Evolutionary conservation across 192 early-diverging fungal genomes (phyloP).

Genomic region (Ambispora gerdemannii): DNA sequence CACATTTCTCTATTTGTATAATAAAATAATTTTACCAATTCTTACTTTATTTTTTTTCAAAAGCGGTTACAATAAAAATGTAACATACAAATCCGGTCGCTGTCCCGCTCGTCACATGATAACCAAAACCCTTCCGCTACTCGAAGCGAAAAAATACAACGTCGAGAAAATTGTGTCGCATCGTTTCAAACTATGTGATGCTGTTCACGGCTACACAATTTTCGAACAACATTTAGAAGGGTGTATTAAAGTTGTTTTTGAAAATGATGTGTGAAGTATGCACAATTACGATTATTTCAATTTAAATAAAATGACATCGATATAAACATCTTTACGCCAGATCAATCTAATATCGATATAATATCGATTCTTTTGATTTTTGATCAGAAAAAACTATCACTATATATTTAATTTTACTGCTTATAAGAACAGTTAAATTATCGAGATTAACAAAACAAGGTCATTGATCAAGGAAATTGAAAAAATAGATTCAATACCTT

Average conservation of each 20-base stretch:
- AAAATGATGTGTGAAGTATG: no score
- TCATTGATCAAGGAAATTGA: no score
- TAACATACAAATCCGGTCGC: constrained; percentile 50
- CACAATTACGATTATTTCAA: no score
- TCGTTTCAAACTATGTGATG: constrained; percentile 39
- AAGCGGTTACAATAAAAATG: constrained; percentile 53
- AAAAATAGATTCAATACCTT: no score
- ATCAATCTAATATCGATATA: no score
- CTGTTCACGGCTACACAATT: constrained; percentile 45
- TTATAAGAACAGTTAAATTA: no score
- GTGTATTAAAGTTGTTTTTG: constrained; percentile 44
- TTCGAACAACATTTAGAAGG: constrained; percentile 44
- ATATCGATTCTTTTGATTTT: no score
- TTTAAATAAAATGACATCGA: no score
- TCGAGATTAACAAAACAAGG: no score
- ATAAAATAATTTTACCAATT: neutral
- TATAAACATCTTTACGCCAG: no score
- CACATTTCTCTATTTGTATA: neutral
- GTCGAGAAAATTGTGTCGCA: constrained; percentile 46
- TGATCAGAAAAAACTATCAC: no score
- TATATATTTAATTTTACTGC: no score
- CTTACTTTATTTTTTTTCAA: neutral
- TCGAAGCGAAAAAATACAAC: constrained; percentile 36
- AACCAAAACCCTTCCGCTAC: constrained; percentile 34
- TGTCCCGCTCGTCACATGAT: constrained; percentile 51